phyloP scores from a whole-genome alignment of 192 early-diverging fungal genomes.

The Entomortierella chlamydospora region DNA sequence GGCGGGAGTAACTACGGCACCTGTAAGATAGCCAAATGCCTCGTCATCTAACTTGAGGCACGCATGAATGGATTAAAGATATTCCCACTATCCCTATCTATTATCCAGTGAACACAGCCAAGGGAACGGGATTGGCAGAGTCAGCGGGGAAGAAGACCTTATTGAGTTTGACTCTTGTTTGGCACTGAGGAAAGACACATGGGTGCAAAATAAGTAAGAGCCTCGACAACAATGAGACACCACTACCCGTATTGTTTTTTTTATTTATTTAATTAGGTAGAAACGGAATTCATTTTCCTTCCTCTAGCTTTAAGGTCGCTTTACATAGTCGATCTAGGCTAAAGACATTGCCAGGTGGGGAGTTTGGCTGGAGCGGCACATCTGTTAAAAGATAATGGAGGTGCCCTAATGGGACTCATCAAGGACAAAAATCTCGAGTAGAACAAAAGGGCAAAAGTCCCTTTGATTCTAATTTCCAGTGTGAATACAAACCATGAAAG shows the following conservation, averaged over 20 bases:
- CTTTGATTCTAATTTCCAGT: constrained; percentile 29
- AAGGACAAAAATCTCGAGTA: constrained; percentile 33
- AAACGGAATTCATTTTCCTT: constrained; percentile 29
- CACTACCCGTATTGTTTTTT: too few relatives aligned
- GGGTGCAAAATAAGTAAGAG: too few relatives aligned
- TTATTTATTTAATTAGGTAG: too few relatives aligned
- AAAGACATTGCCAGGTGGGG: constrained; percentile 32
- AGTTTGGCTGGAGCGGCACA: too few relatives aligned
- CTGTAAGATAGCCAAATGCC: constrained; percentile 78
- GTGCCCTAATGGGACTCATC: too few relatives aligned
- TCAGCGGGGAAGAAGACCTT: too few relatives aligned
- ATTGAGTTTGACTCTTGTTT: too few relatives aligned
- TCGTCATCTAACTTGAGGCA: constrained; percentile 78
- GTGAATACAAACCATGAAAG: constrained; percentile 29
- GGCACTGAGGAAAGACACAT: too few relatives aligned
- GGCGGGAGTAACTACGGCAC: constrained; percentile 85
- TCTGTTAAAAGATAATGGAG: too few relatives aligned
- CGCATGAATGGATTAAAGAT: constrained; percentile 79
- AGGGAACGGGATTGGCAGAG: too few relatives aligned
- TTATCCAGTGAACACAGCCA: too few relatives aligned
- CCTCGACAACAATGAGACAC: too few relatives aligned
- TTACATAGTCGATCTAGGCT: constrained; percentile 32
- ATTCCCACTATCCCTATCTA: constrained; percentile 70
- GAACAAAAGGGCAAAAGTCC: constrained; percentile 19
- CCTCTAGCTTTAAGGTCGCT: constrained; percentile 32